Conservation (phyloP, 352 stramenopile genomes). For the Phytopythium ostracodes region DNA sequence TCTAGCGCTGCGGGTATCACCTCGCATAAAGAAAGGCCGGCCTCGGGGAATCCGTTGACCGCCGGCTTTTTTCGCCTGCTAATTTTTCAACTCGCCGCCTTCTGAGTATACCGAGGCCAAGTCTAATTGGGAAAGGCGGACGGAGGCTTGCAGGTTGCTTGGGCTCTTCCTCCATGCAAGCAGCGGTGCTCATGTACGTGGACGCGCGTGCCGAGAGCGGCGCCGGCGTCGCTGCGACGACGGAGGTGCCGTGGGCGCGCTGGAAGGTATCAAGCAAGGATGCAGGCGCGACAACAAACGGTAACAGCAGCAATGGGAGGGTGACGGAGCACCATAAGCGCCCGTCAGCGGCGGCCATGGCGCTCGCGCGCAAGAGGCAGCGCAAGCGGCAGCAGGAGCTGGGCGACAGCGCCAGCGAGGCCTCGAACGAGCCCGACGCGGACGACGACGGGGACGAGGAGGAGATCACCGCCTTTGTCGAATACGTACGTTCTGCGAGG, state of each 20-base stretch:
- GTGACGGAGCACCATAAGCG: constrained; percentile 3
- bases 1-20: neutral
- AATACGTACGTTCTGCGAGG: constrained; percentile 42
- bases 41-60: too few species aligned
- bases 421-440: constrained; percentile 13
- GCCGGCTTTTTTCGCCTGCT: neutral
- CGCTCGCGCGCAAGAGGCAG: constrained; percentile 24
- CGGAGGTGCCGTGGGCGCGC: neutral
- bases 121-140: too few species aligned
- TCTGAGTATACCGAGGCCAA: neutral
- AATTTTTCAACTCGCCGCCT: neutral
- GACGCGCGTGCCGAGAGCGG: constrained; percentile 1
- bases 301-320: neutral
- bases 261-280: neutral
- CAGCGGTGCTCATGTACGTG: constrained; percentile 5
- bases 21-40: neutral
- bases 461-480: constrained; percentile 47
- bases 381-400: constrained; percentile 22
- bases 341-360: constrained; percentile 26
- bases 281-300: neutral
- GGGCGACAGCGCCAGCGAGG: constrained; percentile 21
- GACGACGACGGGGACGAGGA: constrained; percentile 36
- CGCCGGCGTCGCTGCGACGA: neutral
- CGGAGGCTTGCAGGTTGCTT: too few species aligned
- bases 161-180: neutral